A percentile compares a stretch with the other conserved stretches of the same genome.
Conservation (phyloP, 495 filamentous ascomycete genomes). For the Penicillium ochrochloron region DNA sequence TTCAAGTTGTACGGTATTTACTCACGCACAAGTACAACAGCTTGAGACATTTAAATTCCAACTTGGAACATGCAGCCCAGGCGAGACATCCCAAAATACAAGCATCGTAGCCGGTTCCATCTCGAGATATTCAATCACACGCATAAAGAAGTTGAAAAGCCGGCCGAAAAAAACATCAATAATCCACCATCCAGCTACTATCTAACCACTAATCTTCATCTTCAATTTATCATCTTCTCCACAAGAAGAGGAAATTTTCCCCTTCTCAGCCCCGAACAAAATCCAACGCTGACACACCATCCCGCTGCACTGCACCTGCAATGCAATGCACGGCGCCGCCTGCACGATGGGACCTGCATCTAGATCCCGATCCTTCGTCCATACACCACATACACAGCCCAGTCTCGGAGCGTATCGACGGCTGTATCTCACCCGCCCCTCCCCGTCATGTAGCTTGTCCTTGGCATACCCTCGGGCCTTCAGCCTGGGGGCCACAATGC, state of each 20-base stretch:
- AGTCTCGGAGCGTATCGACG: conserved; percentile 12
- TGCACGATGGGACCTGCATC: conserved; percentile 13
- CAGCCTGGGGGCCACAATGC: not conserved
- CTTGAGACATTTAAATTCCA: conserved; percentile 8
- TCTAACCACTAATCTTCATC: not conserved
- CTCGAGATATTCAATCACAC: not conserved
- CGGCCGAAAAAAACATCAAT: not conserved
- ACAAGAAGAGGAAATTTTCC: not conserved
- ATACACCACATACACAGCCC: not conserved
- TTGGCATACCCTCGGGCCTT: not conserved
- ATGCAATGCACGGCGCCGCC: conserved; percentile 5
- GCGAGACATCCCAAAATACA: not conserved
- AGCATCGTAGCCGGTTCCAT: not conserved
- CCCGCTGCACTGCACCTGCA: not conserved
- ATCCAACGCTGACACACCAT: conserved; percentile 14
- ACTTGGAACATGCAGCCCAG: conserved; percentile 7
- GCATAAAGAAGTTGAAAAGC: not conserved
- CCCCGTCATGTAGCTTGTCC: not conserved
- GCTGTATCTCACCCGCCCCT: conserved; percentile 4
- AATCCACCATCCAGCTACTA: not conserved
- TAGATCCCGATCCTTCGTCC: not conserved
- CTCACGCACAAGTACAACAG: not conserved
- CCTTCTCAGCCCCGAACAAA: not conserved
- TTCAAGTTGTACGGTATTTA: not conserved
- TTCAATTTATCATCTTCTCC: not conserved